phyloP scores from a whole-genome alignment of 768 basidiomycete species.

The Russula foetens region DNA sequence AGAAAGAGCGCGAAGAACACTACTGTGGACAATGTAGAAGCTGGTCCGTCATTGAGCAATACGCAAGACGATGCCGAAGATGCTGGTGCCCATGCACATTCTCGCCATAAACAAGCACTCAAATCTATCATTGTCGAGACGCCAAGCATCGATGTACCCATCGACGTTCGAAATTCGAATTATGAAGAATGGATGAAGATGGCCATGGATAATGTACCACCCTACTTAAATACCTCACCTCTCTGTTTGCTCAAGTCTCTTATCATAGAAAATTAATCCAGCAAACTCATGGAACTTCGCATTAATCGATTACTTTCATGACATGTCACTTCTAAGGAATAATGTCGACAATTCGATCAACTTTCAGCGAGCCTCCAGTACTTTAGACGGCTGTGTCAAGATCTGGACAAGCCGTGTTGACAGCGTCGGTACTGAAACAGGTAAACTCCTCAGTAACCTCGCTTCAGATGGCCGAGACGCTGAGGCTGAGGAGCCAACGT shows the following conservation, averaged over 20 bases:
- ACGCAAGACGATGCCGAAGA: constrained; percentile 34
- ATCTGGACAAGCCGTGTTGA: constrained; percentile 99
- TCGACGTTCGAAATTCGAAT: constrained; percentile 86
- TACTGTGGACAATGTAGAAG: constrained; percentile 44
- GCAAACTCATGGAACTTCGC: constrained; percentile 97
- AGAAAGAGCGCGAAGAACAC: constrained; percentile 67
- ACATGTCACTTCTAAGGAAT: constrained; percentile 93
- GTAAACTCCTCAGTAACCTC: constrained; percentile 88
- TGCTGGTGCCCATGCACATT: constrained; percentile 28
- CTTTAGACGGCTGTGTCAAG: constrained; percentile 97
- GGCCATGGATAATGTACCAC: constrained; percentile 88
- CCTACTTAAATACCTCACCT: constrained; percentile 9
- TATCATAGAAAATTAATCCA: constrained; percentile 92
- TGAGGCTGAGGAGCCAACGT: constrained; percentile 53
- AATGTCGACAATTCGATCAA: constrained; percentile 94
- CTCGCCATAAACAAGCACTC: constrained; percentile 50
- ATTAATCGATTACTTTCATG: constrained; percentile 97
- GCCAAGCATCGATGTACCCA: constrained; percentile 50
- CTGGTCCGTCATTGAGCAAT: constrained; percentile 46
- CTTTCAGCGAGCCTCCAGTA: constrained; percentile 96
- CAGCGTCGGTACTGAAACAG: constrained; percentile 92
- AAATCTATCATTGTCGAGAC: constrained; percentile 48
- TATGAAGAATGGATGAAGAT: constrained; percentile 99
- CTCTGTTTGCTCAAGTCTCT: constrained; percentile 12
- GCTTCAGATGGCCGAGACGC: constrained; percentile 54